Conservation (phyloP, 108 stramenopile species). For the Chaetoceros tenuissimus region DNA sequence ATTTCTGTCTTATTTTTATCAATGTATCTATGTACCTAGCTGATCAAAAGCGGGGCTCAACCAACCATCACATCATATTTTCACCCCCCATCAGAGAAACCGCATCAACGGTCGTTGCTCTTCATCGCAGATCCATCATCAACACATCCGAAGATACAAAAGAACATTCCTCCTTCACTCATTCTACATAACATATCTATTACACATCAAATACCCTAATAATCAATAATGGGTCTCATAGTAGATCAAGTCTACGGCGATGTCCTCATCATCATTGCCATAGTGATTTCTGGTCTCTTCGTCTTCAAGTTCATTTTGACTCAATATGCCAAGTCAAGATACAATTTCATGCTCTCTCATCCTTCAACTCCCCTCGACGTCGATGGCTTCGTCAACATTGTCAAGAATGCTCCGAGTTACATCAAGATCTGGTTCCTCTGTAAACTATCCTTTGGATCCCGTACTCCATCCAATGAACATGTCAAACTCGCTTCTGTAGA, state of each 20-base stretch:
- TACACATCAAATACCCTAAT: too few species aligned
- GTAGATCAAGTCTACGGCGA: background rate
- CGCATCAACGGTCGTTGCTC: too few species aligned
- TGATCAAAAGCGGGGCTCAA: too few species aligned
- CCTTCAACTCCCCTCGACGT: slow-evolving; percentile 25
- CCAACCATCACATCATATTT: too few species aligned
- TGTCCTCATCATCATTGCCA: background rate
- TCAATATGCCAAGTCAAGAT: slow-evolving; percentile 5
- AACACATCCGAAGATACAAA: too few species aligned
- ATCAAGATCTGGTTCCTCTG: slow-evolving; percentile 32
- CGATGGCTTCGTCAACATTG: slow-evolving; percentile 24
- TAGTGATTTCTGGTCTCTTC: background rate
- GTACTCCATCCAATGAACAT: slow-evolving; percentile 7
- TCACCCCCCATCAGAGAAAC: too few species aligned
- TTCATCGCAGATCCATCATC: too few species aligned
- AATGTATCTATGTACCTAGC: too few species aligned
- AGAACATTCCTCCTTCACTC: too few species aligned
- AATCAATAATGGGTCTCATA: background rate
- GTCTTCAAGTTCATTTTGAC: background rate
- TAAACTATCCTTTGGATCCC: slow-evolving; percentile 25
- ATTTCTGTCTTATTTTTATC: too few species aligned
- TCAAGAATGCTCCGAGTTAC: slow-evolving; percentile 20
- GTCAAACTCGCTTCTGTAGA: slow-evolving; percentile 25
- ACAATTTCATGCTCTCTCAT: slow-evolving; percentile 2
- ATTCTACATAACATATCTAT: too few species aligned